Base-by-base conservation (phyloP, 768 basidiomycete genomes). In the Suillus clintonianus region DNA sequence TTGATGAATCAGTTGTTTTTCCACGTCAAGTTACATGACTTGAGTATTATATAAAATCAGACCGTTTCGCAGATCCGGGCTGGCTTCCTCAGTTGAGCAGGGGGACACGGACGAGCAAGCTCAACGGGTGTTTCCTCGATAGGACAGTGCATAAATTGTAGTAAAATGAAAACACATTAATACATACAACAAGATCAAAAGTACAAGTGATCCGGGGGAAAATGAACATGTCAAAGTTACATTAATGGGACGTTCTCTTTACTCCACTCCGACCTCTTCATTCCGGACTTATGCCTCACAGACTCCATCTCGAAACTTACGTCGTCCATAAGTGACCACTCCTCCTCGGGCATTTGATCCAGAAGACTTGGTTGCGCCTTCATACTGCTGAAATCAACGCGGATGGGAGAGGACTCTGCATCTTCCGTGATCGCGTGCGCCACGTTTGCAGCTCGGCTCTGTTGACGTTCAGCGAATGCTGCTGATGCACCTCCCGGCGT, bases 331-430 rank as follows among this genome's bases (percentile, higher is more conserved):
- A 71, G 68, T 36, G 74, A 78, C 81, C 79, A 85, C n/a, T 82
- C 81, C 56, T 85, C 84, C 66, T 86, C 86, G 32, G 83, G 85
- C 73, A 79, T 82, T 71, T 89, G 86, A 69, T 88, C 87, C 67
- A 89, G 69, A 67, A 89, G 71, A 66, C 84, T 86, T 9, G 75
- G 84, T 53, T 84, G 82, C 39, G 71, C 69, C 58, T 76, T 79
- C 61, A 81, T 56, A 41, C 22, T 57, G 56, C 24, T 30, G 13
- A 57, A 27, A 60, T 81, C 80, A 53, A 86, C 69, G 15, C 85
- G 83, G 62, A 88, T 70, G 1, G 89, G 88, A 17, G 88, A 88
- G 41, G 78, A 78, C 17, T 78, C 75, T 48, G 75, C 76, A 14
- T 77, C 77, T 64, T 79, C 73, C 3, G 72, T 75, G 39, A 72